phyloP scores from a whole-genome alignment of 176 grass and related monocot genomes.

The Puccinellia tenuiflora region DNA sequence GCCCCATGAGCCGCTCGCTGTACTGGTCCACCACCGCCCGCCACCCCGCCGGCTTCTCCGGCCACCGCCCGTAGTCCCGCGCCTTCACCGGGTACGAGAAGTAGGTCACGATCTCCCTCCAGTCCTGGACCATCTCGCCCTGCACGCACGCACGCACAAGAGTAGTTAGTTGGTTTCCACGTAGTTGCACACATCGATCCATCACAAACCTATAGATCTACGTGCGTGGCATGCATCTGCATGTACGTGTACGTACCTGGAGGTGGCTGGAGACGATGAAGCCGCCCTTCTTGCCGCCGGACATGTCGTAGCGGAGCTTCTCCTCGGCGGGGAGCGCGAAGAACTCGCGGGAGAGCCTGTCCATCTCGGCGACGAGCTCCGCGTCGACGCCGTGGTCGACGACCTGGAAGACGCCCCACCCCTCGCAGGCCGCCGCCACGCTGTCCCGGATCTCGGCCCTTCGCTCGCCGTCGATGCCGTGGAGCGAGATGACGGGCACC shows the following conservation, averaged over 20 bases:
- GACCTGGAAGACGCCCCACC: slow-evolving; percentile 93
- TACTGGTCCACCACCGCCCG: slow-evolving; percentile 55
- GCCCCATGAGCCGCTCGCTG: slow-evolving; percentile 64
- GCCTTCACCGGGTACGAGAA: slow-evolving; percentile 77
- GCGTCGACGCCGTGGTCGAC: slow-evolving; percentile 82
- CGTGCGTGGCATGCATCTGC: neutral
- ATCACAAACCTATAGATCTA: too few relatives aligned
- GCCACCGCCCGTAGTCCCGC: slow-evolving; percentile 80
- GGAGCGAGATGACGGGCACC: slow-evolving; percentile 72
- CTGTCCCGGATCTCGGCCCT: slow-evolving; percentile 51
- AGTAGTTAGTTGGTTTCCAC: too few relatives aligned
- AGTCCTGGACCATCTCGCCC: slow-evolving; percentile 89
- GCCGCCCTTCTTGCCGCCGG: slow-evolving; percentile 91
- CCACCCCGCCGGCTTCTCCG: slow-evolving; percentile 78
- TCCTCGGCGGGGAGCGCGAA: slow-evolving; percentile 77
- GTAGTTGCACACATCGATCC: too few relatives aligned
- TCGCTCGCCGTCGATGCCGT: slow-evolving; percentile 49
- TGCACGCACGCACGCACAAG: neutral
- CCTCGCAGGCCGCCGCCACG: slow-evolving; percentile 72
- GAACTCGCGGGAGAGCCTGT: slow-evolving; percentile 53
- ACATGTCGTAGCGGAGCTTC: slow-evolving; percentile 83
- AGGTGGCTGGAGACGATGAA: slow-evolving; percentile 99
- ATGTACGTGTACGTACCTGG: slow-evolving; percentile 31
- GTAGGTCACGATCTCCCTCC: slow-evolving; percentile 89
- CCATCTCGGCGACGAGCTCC: slow-evolving; percentile 50